These are phyloP conservation scores for Sporothrix dimorphospora DNA, from an alignment of 2,329 filamentous ascomycete genomes.

Conservation along the genomic window DNA sequence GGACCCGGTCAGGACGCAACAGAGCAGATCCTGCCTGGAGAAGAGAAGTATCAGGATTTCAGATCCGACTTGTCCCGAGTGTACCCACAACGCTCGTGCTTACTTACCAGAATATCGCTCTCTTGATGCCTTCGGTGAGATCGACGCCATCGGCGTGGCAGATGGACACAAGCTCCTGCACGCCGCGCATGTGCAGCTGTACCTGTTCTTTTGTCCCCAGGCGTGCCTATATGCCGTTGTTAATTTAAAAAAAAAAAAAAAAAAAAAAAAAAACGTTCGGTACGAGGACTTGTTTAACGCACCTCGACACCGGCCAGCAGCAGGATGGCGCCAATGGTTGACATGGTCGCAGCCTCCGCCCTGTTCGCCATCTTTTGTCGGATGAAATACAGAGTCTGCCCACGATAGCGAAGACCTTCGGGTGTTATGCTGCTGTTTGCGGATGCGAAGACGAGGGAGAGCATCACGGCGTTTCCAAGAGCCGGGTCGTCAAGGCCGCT, in stretches of 20 bases:
- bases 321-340: constrained; percentile 7
- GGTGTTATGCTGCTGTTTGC: neutral
- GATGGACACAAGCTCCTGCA: constrained; percentile 6
- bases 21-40: neutral
- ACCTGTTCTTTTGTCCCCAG: neutral
- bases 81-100: neutral
- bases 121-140: neutral
- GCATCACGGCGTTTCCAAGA: neutral
- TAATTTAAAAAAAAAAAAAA: neutral
- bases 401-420: constrained; percentile 1
- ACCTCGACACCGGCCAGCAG: constrained; percentile 3
- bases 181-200: constrained; percentile 4
- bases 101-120: neutral
- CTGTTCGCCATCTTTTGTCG: constrained; percentile 1
- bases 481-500: neutral
- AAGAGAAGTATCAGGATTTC: neutral
- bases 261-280: neutral
- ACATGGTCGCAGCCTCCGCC: constrained; percentile 3
- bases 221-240: neutral
- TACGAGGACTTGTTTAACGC: neutral
- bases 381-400: neutral
- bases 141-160: constrained; percentile 4
- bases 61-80: no score
- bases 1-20: neutral
- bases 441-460: neutral